Conservation (phyloP, 2,329 filamentous ascomycete genomes). For the Xylariaceae sp. region DNA sequence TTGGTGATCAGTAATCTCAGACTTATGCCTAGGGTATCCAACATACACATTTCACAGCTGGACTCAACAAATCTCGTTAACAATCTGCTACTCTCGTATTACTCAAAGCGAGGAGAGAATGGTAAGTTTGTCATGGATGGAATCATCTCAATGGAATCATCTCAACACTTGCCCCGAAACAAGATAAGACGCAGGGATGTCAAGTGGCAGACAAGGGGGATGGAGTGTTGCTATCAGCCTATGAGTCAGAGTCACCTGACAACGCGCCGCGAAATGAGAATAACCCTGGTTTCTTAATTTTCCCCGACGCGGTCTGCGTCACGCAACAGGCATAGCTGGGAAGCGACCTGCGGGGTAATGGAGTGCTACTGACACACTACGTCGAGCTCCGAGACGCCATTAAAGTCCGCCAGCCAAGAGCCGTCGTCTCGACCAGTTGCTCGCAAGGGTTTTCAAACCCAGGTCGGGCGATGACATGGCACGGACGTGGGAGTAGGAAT, state of each 20-base stretch:
- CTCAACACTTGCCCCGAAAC: too few species aligned
- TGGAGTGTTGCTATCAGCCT: neutral
- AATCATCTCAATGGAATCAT: too few species aligned
- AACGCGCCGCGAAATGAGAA: conserved; percentile 27
- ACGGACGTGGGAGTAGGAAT: too few species aligned
- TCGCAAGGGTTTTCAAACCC: too few species aligned
- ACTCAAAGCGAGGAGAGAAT: too few species aligned
- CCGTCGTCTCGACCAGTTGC: too few species aligned
- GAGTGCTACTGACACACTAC: too few species aligned
- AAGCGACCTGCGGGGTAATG: conserved; percentile 5
- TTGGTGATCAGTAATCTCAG: conserved; percentile 20
- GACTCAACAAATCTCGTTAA: conserved; percentile 19
- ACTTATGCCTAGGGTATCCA: conserved; percentile 5
- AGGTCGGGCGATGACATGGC: too few species aligned
- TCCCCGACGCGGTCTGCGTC: conserved; percentile 7
- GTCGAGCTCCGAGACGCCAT: conserved; percentile 1
- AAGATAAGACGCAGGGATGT: too few species aligned
- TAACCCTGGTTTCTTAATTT: neutral
- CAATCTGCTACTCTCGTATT: neutral
- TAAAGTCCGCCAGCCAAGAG: conserved; percentile 1
- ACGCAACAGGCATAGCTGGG: neutral
- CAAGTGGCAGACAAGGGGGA: too few species aligned
- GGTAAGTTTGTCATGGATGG: too few species aligned
- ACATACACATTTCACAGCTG: neutral
- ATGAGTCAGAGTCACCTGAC: conserved; percentile 35